Conservation (phyloP, 306 rosid species). For the Sphenostylis stenocarpa region DNA sequence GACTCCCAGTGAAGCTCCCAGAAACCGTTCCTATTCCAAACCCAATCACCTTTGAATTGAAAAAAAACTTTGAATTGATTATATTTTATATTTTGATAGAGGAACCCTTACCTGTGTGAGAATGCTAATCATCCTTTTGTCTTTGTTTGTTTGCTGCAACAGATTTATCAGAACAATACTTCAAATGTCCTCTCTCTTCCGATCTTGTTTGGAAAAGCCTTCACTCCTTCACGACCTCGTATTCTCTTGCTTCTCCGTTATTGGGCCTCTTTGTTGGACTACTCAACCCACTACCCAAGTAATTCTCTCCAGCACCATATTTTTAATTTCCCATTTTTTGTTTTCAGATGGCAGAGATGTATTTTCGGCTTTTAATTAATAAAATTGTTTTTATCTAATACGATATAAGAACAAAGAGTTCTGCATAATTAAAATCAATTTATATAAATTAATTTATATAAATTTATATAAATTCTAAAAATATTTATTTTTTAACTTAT, state of each 20-base stretch:
- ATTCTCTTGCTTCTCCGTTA: background rate
- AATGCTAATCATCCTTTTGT: conserved; percentile 66
- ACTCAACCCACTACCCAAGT: background rate
- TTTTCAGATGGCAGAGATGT: no score
- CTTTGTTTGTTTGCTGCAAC: conserved; percentile 5
- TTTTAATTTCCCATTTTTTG: background rate
- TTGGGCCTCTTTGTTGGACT: conserved; percentile 19
- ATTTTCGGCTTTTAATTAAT: no score
- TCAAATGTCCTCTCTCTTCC: background rate
- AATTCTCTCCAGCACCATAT: background rate
- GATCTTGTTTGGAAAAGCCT: background rate
- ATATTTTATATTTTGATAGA: no score
- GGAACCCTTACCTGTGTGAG: conserved; percentile 61
- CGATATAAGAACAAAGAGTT: no score
- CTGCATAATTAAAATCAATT: no score
- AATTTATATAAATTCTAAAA: no score
- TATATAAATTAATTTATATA: no score
- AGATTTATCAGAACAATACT: conserved; percentile 15
- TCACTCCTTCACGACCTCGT: conserved; percentile 24
- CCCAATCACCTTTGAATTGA: background rate
- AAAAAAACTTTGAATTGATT: background rate
- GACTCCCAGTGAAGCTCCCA: conserved; percentile 81
- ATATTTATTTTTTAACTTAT: no score
- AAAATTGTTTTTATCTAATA: no score
- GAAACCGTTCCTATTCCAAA: conserved; percentile 64